phyloP scores from a whole-genome alignment of 2,329 filamentous ascomycete genomes.

The Coniosporium tulheliwenetii region DNA sequence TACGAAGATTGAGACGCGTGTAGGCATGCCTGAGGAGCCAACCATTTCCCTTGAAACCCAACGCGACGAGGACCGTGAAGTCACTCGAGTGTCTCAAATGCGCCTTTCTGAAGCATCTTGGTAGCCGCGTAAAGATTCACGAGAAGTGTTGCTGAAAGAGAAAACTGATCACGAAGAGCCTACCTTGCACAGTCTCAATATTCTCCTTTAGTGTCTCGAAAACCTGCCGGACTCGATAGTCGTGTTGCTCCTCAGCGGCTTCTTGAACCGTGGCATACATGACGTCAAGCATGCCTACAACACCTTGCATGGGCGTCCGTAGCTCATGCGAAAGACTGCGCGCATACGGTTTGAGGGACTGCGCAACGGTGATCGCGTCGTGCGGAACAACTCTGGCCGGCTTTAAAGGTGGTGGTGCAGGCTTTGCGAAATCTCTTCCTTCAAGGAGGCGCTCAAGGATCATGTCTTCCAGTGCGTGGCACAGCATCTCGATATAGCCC shows the following conservation, averaged over 20 bases:
- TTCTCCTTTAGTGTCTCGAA: conserved; percentile 50
- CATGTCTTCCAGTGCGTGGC: conserved; percentile 54
- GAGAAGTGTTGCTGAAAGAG: background rate
- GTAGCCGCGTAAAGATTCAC: no score
- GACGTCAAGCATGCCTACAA: conserved; percentile 61
- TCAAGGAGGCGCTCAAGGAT: conserved; percentile 42
- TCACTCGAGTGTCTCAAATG: no score
- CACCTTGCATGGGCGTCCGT: conserved; percentile 59
- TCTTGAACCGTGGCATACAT: conserved; percentile 61
- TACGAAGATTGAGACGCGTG: background rate
- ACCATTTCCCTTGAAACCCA: background rate
- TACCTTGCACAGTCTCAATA: conserved; percentile 56
- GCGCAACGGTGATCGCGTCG: conserved; percentile 40
- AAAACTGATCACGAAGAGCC: conserved; percentile 5
- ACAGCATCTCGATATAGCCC: conserved; percentile 50
- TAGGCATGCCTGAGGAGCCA: background rate
- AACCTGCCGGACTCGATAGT: conserved; percentile 35
- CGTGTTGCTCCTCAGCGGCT: conserved; percentile 38
- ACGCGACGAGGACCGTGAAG: background rate
- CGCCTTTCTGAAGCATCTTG: no score
- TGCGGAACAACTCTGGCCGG: conserved; percentile 34
- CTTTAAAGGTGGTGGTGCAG: conserved; percentile 4
- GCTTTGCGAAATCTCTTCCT: conserved; percentile 30
- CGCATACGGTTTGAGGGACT: conserved; percentile 57
- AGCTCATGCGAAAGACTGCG: conserved; percentile 57